Percentiles rank a stretch among this genome's conserved stretches.
Conservation (phyloP, 2,329 filamentous ascomycete species). For the Beauveria australis region DNA sequence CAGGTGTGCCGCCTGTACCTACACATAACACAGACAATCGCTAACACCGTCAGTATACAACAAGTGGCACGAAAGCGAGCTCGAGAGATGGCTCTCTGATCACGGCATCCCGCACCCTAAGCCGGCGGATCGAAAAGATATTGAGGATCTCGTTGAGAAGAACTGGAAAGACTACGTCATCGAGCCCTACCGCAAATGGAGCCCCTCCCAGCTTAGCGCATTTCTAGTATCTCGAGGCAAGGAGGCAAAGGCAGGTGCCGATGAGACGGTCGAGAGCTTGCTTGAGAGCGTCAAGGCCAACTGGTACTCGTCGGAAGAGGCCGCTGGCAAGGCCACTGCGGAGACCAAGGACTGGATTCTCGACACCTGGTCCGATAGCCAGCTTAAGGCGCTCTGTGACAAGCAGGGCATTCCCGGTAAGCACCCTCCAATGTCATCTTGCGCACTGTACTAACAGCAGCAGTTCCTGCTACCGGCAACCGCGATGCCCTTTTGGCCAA, state of each 20-base stretch:
- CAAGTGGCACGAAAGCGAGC: slow-evolving; percentile 97
- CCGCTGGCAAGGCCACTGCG: slow-evolving; percentile 61
- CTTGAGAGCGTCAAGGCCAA: slow-evolving; percentile 59
- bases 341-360: slow-evolving; percentile 86
- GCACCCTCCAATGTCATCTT: slow-evolving; percentile 10
- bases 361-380: slow-evolving; percentile 89
- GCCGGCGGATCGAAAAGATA: slow-evolving; percentile 83
- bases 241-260: slow-evolving; percentile 57
- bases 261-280: slow-evolving; percentile 61
- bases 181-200: slow-evolving; percentile 70
- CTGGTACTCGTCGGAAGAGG: slow-evolving; percentile 76
- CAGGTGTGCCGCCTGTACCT: slow-evolving; percentile 51
- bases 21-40: background rate
- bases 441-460: slow-evolving; percentile 1
- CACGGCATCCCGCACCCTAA: slow-evolving; percentile 86
- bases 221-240: slow-evolving; percentile 67
- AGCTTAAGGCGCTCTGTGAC: slow-evolving; percentile 88
- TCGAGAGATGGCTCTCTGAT: slow-evolving; percentile 93
- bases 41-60: slow-evolving; percentile 64
- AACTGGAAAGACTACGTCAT: slow-evolving; percentile 80
- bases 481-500: slow-evolving; percentile 75
- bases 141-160: slow-evolving; percentile 81
- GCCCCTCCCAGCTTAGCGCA: slow-evolving; percentile 55
- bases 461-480: slow-evolving; percentile 74
- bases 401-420: slow-evolving; percentile 69